phyloP scores from a whole-genome alignment of 176 grass and related monocot genomes.

The Rhynchospora breviuscula region DNA sequence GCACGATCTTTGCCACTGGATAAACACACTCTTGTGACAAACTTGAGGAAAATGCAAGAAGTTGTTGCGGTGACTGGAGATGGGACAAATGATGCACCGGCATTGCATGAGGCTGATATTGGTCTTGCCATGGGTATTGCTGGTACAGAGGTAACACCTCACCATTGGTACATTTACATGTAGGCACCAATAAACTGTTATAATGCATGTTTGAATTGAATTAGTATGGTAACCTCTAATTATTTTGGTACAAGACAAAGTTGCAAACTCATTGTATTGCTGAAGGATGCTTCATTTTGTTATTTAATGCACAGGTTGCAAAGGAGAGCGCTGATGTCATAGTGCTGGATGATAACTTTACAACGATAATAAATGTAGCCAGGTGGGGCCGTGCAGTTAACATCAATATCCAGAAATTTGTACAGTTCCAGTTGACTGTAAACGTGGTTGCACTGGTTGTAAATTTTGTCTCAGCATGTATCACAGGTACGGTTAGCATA shows the following conservation, averaged over 20 bases:
- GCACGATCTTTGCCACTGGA: conserved; percentile 90
- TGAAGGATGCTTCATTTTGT: neutral
- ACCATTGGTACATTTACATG: neutral
- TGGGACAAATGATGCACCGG: conserved; percentile 96
- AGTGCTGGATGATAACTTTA: conserved; percentile 44
- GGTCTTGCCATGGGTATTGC: conserved; percentile 98
- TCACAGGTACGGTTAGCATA: conserved; percentile 32
- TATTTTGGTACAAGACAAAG: neutral
- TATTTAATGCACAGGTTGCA: conserved; percentile 35
- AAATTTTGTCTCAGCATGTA: conserved; percentile 43
- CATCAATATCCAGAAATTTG: conserved; percentile 54
- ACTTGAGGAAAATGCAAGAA: conserved; percentile 68
- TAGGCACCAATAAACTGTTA: neutral
- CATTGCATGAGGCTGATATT: conserved; percentile 91
- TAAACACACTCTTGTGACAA: conserved; percentile 86
- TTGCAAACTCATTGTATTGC: neutral
- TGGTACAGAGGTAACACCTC: conserved; percentile 69
- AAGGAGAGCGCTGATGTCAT: conserved; percentile 58
- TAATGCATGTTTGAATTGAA: neutral
- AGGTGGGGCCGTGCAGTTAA: conserved; percentile 48
- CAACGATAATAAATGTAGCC: conserved; percentile 45
- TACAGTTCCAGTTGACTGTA: conserved; percentile 50
- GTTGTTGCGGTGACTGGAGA: conserved; percentile 95
- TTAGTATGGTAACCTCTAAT: neutral
- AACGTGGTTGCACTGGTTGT: conserved; percentile 43